Evolutionary conservation across 2,329 filamentous ascomycete species (phyloP), one percentile per base, ranked within the genome.

Genomic region (Calonectria pseudoturangicola): DNA sequence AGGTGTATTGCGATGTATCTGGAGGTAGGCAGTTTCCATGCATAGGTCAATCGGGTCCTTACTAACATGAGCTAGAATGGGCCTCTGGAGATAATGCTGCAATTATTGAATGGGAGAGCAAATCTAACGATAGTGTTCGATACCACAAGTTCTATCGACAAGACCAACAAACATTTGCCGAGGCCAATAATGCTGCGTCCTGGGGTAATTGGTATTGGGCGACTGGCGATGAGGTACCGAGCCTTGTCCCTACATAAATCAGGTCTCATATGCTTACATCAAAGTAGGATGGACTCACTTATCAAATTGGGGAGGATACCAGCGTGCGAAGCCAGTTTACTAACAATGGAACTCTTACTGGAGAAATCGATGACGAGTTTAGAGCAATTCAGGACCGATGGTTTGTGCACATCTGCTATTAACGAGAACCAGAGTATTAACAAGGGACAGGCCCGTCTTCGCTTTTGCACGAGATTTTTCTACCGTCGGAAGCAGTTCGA

Each of bases 141-240:
- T 94, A 93, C 79, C 93, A 95, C 84, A 88, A 89, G 63, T 90
- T 94, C 70, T 88, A 87, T 75, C 88, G 90, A 58, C 86, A 88
- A 73, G 82, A 86, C 10, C 93, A 96, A 82, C 84, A 90, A 63
- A 84, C 92, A n/a, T 93, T 97, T 68, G 89, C 90, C 1, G 95
- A 98, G 81, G 85, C 86, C 15, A 85, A 85, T 48, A 93, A 97
- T 78, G 92, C 93, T 76, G 90, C 94, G 0, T 93, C 95, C 85
- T 98, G 95, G 95, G 95, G 95, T 2, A 92, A 90, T 64, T 90
- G 96, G 85, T 92, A 94, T 83, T 95, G 95, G 82, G 92, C 93
- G 13, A 95, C 68, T 9, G 50, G 39, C 2, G 28, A 64, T 27
- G 36, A 54, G 67, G 67, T 64, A 47, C 6, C 8, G 10, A 25